Base-by-base conservation (phyloP, 345 rosid species). In the Aquilaria sinensis region DNA sequence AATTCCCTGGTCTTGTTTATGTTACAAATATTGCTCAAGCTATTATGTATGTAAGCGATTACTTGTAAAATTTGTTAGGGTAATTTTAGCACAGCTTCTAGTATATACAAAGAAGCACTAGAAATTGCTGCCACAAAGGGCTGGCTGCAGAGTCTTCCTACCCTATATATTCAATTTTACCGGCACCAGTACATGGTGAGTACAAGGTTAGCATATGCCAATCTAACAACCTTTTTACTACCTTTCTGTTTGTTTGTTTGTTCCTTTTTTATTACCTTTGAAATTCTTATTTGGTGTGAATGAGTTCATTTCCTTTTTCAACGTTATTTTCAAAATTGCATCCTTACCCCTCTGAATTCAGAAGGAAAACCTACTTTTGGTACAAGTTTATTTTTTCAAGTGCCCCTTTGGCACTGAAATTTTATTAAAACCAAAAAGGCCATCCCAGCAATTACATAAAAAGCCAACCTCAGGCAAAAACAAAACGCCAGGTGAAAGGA, bases 131-230 rank as follows among this genome's bases (percentile, higher is more conserved):
- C 60, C 51, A 72, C 72, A 30, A 72, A 74, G 67, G 63, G 75
- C 58, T 79, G 76, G 67, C 61, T 57, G 51, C 67, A 78, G 75
- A 68, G 53, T 56, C 78, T 85, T 8, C 80, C 96, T 29, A 41
- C 65, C 53, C 66, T 92, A 67, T 85, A 85, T 60, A 63, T 85
- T 67, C 77, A 84, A 47, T 89, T 85, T 66, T 89, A 89, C 65
- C 84, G 75, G 37, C 87, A 87, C 65, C 77, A 78, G 60, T 83
- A 73, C 77, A 70, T 79, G 84, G 98, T 92, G 76, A 67, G 83
- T 75, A 47, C 54, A 59, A 61, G 31, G 14, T 66, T 43, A 31
- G 12, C 46, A 51, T 50, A 55, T 62, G 56, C 58, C 43, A 51
- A 9, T 61, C 46, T 58, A 12, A 13, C 12, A 46, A 29, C 50